phyloP scores from a whole-genome alignment of 2,329 filamentous ascomycete genomes.

The Calonectria ilicicola region DNA sequence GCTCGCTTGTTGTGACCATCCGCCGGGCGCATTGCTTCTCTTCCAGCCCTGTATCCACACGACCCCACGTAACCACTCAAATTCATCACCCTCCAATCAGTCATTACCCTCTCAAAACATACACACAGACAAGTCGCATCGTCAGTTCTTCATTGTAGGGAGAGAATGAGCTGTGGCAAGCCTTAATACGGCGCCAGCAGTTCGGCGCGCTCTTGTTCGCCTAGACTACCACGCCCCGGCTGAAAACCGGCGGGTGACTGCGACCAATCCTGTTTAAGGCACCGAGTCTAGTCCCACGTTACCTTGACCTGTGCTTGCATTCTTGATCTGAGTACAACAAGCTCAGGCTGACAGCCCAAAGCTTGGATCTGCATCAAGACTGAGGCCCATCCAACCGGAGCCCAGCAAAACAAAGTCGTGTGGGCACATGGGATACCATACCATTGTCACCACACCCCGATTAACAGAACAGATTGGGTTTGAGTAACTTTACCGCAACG shows the following conservation, averaged over 20 bases:
- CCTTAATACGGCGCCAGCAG: background rate
- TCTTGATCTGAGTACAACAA: background rate
- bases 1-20: background rate
- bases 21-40: slow-evolving; percentile 11
- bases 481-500: background rate
- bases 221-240: background rate
- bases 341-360: background rate
- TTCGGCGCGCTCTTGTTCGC: background rate
- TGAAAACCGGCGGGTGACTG: background rate
- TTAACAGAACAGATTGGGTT: slow-evolving; percentile 4
- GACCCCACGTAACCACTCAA: slow-evolving; percentile 4
- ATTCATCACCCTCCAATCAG: slow-evolving; percentile 1
- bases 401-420: background rate
- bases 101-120: background rate
- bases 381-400: background rate
- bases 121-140: background rate
- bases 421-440: background rate
- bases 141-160: background rate
- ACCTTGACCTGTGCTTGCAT: background rate
- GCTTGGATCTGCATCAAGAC: slow-evolving; percentile 4
- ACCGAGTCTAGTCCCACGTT: background rate
- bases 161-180: background rate
- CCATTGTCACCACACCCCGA: background rate
- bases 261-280: background rate
- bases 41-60: slow-evolving; percentile 1